A percentile compares a stretch with the other conserved stretches of the same genome.
Conservation (phyloP, 2,329 filamentous ascomycete genomes). For the Chaetomium olivaceum region DNA sequence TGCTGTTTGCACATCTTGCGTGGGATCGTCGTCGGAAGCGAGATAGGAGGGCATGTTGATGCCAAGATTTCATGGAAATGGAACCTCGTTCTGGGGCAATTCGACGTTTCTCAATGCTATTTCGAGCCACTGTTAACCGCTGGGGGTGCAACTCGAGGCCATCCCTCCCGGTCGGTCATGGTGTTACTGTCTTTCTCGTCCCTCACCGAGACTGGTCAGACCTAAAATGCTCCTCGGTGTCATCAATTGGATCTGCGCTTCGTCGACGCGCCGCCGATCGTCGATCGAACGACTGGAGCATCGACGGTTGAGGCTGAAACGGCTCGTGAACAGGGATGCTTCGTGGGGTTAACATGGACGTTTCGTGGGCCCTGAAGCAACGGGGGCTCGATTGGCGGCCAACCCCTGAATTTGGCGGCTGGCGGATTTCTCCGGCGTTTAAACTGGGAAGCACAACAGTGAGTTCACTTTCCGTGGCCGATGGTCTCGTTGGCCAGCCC, state of each 20-base stretch:
- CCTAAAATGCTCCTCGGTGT: background rate
- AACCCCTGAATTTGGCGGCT: background rate
- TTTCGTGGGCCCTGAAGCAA: conserved; percentile 19
- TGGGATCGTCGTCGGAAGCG: conserved; percentile 21
- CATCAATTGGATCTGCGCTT: conserved; percentile 1
- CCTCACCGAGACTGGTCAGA: background rate
- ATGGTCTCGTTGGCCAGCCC: background rate
- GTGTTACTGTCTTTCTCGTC: background rate
- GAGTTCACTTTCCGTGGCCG: background rate
- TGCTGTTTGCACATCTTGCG: background rate
- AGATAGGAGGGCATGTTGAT: conserved; percentile 14
- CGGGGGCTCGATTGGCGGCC: conserved; percentile 24
- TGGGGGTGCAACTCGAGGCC: background rate
- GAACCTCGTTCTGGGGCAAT: background rate
- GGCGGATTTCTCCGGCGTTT: conserved; percentile 11
- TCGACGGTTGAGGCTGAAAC: conserved; percentile 27
- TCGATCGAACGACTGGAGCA: conserved; percentile 17
- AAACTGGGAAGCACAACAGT: background rate
- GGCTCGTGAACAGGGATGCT: conserved; percentile 1
- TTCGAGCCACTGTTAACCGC: conserved; percentile 1
- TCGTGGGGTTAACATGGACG: background rate
- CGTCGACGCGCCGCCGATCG: background rate
- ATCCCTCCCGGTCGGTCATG: background rate
- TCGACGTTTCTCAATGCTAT: background rate
- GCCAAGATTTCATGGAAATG: conserved; percentile 8